A percentile compares a stretch with the other conserved stretches of the same genome.
phyloP scores from a whole-genome alignment of 2,329 filamentous ascomycete genomes.

The Emmonsiellopsis sp. region DNA sequence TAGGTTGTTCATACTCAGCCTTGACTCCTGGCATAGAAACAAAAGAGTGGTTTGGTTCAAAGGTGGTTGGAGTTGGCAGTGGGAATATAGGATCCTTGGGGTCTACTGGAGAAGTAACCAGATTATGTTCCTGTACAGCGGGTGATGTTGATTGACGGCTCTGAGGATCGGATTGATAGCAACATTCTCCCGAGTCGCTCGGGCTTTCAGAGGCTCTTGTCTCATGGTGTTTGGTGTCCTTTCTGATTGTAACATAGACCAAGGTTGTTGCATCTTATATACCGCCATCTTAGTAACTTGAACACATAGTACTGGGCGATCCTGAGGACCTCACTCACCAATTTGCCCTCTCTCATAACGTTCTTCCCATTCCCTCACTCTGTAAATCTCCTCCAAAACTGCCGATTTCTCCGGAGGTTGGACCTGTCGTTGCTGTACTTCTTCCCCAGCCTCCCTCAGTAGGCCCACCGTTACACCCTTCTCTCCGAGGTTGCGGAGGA shows the following conservation, averaged over 20 bases:
- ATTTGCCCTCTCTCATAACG: slow-evolving; percentile 32
- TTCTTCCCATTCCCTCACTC: slow-evolving; percentile 31
- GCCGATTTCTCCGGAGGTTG: slow-evolving; percentile 25
- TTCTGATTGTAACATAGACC: slow-evolving; percentile 21
- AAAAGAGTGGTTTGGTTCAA: slow-evolving; percentile 15
- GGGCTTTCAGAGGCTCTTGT: slow-evolving; percentile 14
- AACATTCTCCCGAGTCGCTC: slow-evolving; percentile 7
- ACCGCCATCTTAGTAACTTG: not conserved
- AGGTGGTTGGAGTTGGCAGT: slow-evolving; percentile 19
- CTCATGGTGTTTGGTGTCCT: not conserved
- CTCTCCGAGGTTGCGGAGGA: slow-evolving; percentile 28
- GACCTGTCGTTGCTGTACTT: slow-evolving; percentile 27
- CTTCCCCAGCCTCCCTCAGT: slow-evolving; percentile 30
- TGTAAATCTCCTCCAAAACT: slow-evolving; percentile 33
- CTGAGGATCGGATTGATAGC: too few species aligned
- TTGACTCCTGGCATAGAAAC: slow-evolving; percentile 3
- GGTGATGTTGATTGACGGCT: slow-evolving; percentile 6
- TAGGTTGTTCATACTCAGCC: slow-evolving; percentile 20
- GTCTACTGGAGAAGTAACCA: slow-evolving; percentile 14
- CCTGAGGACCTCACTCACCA: slow-evolving; percentile 19
- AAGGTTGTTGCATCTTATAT: slow-evolving; percentile 23
- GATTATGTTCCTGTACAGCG: slow-evolving; percentile 18
- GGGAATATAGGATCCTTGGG: slow-evolving; percentile 14
- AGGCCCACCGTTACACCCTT: slow-evolving; percentile 28
- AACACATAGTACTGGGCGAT: not conserved